Conservation (phyloP, 2,329 filamentous ascomycete genomes). For the Leptographium wingfieldii region DNA sequence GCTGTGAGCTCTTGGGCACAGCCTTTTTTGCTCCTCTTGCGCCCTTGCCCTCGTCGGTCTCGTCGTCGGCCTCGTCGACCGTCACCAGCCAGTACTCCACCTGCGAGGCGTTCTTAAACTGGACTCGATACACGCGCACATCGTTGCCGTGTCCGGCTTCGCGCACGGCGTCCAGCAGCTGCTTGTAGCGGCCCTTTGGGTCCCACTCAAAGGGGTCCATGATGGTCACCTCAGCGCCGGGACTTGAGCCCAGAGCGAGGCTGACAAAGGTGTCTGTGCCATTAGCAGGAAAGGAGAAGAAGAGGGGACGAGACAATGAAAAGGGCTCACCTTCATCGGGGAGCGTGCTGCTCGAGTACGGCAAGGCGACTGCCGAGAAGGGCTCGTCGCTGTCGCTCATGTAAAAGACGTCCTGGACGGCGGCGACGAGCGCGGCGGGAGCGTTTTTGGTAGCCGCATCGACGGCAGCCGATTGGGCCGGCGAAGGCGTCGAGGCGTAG, state of each 20-base stretch:
- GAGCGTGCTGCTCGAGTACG: slow-evolving; percentile 40
- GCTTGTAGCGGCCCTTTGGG: slow-evolving; percentile 52
- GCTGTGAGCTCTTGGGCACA: slow-evolving; percentile 32
- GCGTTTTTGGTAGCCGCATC: slow-evolving; percentile 24
- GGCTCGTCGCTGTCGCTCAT: slow-evolving; percentile 75
- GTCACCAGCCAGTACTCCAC: slow-evolving; percentile 72
- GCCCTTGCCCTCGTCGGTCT: background rate
- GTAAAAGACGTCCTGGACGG: slow-evolving; percentile 50
- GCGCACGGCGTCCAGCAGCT: slow-evolving; percentile 56
- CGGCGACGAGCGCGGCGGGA: slow-evolving; percentile 42
- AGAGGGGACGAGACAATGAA: slow-evolving; percentile 2
- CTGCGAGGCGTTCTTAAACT: slow-evolving; percentile 42
- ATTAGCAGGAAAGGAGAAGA: background rate
- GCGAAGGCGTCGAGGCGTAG: slow-evolving; percentile 19
- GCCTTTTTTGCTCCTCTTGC: no score
- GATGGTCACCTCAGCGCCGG: slow-evolving; percentile 47
- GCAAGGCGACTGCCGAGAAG: slow-evolving; percentile 64
- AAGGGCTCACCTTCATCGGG: slow-evolving; percentile 46
- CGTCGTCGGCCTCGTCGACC: slow-evolving; percentile 37
- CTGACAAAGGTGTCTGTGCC: slow-evolving; percentile 53
- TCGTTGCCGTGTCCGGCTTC: slow-evolving; percentile 50
- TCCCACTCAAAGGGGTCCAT: slow-evolving; percentile 63
- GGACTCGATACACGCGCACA: slow-evolving; percentile 63
- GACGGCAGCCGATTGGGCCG: slow-evolving; percentile 5
- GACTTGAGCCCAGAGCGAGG: slow-evolving; percentile 47